Evolutionary conservation across 106 monocot genomes (phyloP).

Genomic region (Hemerocallis citrina): DNA sequence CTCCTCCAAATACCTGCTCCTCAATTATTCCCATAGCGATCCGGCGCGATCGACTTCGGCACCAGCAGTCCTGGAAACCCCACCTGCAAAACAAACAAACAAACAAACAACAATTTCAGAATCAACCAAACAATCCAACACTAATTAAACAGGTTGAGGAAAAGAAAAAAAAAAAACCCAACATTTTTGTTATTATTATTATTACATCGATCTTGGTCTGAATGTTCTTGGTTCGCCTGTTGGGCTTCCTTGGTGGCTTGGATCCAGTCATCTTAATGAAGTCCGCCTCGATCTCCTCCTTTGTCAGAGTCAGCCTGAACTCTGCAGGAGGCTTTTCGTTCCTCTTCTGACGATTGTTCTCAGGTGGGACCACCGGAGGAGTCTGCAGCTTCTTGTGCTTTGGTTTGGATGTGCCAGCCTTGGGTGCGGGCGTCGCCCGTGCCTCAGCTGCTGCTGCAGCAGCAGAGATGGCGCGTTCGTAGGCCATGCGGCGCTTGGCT

Average conservation of each 20-base stretch:
- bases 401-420: background rate
- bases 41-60: background rate
- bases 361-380: background rate
- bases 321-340: background rate
- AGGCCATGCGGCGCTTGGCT: background rate
- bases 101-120: no score
- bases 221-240: background rate
- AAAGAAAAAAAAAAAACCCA: background rate
- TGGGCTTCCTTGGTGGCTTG: background rate
- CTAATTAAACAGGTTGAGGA: background rate
- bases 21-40: background rate
- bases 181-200: background rate
- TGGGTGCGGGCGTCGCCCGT: background rate
- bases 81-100: background rate
- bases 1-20: no score
- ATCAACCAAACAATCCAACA: background rate
- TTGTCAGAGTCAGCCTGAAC: background rate
- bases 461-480: background rate
- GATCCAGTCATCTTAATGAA: background rate
- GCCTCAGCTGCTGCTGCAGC: background rate
- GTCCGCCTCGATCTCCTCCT: background rate
- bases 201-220: background rate
- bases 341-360: constrained; percentile 5
- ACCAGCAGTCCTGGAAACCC: background rate
- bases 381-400: background rate